Base-by-base conservation (phyloP, 768 basidiomycete species). In the Tylopilus vinaceipallidus region DNA sequence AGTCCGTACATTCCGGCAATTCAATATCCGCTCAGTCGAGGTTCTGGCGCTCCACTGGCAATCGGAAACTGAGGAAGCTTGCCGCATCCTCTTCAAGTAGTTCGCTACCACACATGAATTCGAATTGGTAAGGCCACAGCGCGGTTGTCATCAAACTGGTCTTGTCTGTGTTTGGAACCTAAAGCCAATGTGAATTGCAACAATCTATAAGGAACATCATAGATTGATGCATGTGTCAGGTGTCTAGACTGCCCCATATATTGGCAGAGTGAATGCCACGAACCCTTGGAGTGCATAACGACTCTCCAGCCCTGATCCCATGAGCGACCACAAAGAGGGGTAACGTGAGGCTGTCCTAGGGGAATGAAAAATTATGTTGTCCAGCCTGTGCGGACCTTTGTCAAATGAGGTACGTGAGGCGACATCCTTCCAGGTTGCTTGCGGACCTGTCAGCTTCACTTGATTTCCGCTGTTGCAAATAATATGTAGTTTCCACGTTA, bases 1-100 rank as follows among this genome's bases (percentile, higher is more conserved):
- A 63, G 61, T 39, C 64, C 55, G 61, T 55, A 42, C 45, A 50
- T 32, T 20, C 55, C 64, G 64, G 55, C 61, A 63, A 53, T 55
- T 66, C 61, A 53, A 64, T 66, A 61, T 63, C 64, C 61, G 62
- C 53, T 66, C 58, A 66, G 61, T 66, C 61, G 64, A 63, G 62
- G 46, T 58, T 63, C 55, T 51, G 27, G 53, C 58, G 64, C 64
- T 50, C 53, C 54, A 65, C 42, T 46, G 43, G 42, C 47, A 45
- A 46, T 40, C 43, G 46, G 58, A 40, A 35, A 43, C 45, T n/a
- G 46, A 46, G 40, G 37, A 39, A 37, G 42, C 53, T n/a, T n/a
- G 51, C 46, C 42, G 45, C 51, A 46, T 52, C 60, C 37, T 49
- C 45, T 59, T 55, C 53, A 10, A 59, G 52, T 51, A 51, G 56